Percentiles rank a stretch among this genome's conserved stretches.
phyloP scores from a whole-genome alignment of 2,329 filamentous ascomycete genomes.

The Trichoderma sp. region DNA sequence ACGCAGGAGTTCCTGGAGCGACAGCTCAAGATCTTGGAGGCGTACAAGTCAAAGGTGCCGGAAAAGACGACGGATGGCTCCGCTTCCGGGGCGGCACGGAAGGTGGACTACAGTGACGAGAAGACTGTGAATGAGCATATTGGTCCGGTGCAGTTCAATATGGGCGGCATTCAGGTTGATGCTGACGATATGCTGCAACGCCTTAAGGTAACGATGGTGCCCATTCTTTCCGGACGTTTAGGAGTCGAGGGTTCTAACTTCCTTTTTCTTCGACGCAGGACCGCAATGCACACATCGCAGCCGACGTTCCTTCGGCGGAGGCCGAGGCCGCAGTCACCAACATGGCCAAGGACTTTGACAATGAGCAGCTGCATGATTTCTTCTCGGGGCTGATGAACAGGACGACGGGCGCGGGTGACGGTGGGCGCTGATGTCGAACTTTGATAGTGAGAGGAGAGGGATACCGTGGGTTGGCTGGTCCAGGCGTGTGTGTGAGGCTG shows the following conservation, averaged over 20 bases:
- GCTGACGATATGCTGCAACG: constrained; percentile 90
- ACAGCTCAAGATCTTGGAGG: constrained; percentile 76
- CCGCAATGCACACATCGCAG: constrained; percentile 56
- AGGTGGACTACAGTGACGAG: constrained; percentile 44
- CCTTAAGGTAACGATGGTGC: constrained; percentile 64
- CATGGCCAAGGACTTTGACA: constrained; percentile 52
- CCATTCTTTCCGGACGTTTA: not conserved
- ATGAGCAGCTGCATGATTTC: constrained; percentile 61
- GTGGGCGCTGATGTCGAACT: constrained; percentile 28
- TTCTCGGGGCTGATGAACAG: constrained; percentile 63
- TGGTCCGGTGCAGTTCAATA: constrained; percentile 94
- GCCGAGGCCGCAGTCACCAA: constrained; percentile 44
- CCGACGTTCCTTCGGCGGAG: constrained; percentile 47
- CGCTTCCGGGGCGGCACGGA: constrained; percentile 33
- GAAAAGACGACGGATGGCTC: constrained; percentile 45
- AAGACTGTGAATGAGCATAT: constrained; percentile 74
- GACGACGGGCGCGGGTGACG: constrained; percentile 41
- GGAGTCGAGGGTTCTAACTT: not conserved
- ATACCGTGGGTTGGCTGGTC: not conserved
- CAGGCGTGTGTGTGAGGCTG: not conserved
- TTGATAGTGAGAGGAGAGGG: not conserved
- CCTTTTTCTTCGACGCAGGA: constrained; percentile 45
- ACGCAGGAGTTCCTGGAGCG: constrained; percentile 75
- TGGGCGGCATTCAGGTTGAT: constrained; percentile 95
- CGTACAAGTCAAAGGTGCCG: constrained; percentile 56